Percentiles rank a stretch among this genome's conserved stretches.
These are phyloP conservation scores for Serpula lacrymans DNA, from an alignment of 768 basidiomycete species.

Conservation along the genomic window DNA sequence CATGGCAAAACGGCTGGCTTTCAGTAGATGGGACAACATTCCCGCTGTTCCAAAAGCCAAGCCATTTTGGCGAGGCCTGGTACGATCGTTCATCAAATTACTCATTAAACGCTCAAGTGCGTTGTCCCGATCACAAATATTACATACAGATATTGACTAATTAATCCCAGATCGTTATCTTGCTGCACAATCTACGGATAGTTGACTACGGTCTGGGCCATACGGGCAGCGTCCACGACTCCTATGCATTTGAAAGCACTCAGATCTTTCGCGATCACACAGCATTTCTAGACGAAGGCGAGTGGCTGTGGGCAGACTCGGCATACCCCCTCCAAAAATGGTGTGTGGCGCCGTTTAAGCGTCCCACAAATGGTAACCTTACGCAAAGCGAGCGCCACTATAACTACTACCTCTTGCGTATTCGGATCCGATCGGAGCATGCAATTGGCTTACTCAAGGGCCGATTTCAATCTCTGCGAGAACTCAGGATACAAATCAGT, in stretches of 20 bases:
- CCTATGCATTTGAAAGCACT: conserved; percentile 16
- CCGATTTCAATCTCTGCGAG: conserved; percentile 18
- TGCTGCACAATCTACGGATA: conserved; percentile 29
- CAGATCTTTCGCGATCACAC: conserved; percentile 15
- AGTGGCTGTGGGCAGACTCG: conserved; percentile 37
- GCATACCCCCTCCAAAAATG: conserved; percentile 27
- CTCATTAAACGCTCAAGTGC: conserved; percentile 23
- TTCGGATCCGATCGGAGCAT: conserved; percentile 33
- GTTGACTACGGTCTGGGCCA: conserved; percentile 33
- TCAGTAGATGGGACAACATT: conserved; percentile 37
- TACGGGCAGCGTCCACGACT: conserved; percentile 34
- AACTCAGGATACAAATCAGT: conserved; percentile 27
- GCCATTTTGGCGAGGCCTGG: conserved; percentile 31
- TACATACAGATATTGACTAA: conserved; percentile 1
- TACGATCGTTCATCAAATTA: conserved; percentile 33
- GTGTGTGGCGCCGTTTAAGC: conserved; percentile 22
- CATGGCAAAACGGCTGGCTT: conserved; percentile 33
- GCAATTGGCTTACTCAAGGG: conserved; percentile 40
- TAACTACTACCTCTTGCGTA: conserved; percentile 23
- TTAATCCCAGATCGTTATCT: conserved; percentile 15
- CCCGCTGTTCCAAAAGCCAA: conserved; percentile 24
- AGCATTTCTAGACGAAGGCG: conserved; percentile 18
- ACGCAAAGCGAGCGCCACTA: conserved; percentile 14
- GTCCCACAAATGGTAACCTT: no score
- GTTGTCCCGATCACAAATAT: not conserved